phyloP scores from a whole-genome alignment of 305 asterid genomes.

The Fraxinus latifolia region DNA sequence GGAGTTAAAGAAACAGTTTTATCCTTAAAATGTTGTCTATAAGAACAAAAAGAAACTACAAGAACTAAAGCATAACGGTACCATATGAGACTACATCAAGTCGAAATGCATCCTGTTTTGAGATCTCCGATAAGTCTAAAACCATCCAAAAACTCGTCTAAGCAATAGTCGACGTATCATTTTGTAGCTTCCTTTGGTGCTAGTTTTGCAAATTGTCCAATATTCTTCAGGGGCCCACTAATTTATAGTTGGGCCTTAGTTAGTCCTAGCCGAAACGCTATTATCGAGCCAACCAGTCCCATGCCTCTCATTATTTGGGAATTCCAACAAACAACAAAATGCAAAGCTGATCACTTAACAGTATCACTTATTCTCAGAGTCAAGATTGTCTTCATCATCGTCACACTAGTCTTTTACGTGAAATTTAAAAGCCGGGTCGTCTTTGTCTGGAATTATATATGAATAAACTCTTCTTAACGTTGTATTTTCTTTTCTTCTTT shows the following conservation, averaged over 20 bases:
- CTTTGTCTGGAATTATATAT: neutral
- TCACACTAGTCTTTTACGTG: neutral
- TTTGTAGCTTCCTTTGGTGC: neutral
- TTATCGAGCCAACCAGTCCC: neutral
- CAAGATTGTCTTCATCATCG: neutral
- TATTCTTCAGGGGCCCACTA: neutral
- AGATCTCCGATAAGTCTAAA: neutral
- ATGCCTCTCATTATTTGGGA: neutral
- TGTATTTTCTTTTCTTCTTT: neutral
- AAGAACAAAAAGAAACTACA: neutral
- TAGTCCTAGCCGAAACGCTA: neutral
- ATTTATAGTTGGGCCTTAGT: neutral
- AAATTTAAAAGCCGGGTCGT: neutral
- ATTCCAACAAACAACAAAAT: no score
- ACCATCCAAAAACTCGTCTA: neutral
- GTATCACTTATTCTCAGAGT: no score
- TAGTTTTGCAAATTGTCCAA: neutral
- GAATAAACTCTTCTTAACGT: neutral
- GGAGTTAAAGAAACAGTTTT: neutral
- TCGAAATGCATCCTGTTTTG: neutral
- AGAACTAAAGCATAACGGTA: neutral
- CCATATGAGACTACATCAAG: neutral
- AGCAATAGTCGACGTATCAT: neutral
- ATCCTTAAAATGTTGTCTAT: neutral
- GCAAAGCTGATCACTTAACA: no score